These are phyloP conservation scores for Plectranthus barbatus DNA, from an alignment of 257 asterid genomes.

Conservation along the genomic window DNA sequence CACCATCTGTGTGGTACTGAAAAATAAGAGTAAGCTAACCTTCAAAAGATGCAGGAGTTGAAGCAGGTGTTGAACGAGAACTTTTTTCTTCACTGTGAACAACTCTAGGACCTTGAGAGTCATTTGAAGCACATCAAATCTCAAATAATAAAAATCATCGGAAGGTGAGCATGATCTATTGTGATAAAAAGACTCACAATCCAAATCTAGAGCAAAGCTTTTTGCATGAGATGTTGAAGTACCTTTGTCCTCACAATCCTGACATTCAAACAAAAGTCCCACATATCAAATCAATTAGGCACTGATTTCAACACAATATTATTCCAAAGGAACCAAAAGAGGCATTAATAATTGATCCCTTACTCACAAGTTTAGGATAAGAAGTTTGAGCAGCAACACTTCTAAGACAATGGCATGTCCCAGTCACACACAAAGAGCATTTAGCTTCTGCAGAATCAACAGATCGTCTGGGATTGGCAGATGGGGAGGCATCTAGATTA, in stretches of 20 bases:
- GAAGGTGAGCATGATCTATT: neutral
- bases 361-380: conserved; percentile 34
- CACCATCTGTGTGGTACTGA: neutral
- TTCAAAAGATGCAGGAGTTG: neutral
- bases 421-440: conserved; percentile 25
- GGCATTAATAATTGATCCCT: conserved; percentile 8
- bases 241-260: conserved; percentile 31
- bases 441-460: conserved; percentile 19
- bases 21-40: neutral
- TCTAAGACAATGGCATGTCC: conserved; percentile 1
- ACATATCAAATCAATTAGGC: conserved; percentile 5
- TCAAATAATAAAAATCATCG: conserved; percentile 12
- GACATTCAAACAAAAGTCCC: conserved; percentile 9
- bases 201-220: conserved; percentile 26
- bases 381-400: conserved; percentile 14
- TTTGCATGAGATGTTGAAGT: conserved; percentile 16
- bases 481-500: conserved; percentile 20
- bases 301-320: neutral
- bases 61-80: neutral
- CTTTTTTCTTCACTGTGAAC: neutral
- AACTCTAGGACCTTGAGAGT: conserved; percentile 34
- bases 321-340: conserved; percentile 9
- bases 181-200: conserved; percentile 36
- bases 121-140: conserved; percentile 21
- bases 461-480: conserved; percentile 23